A percentile compares a stretch with the other conserved stretches of the same genome.
Evolutionary conservation across 2,329 filamentous ascomycete species (phyloP).

Genomic region (Xylaria sp.): DNA sequence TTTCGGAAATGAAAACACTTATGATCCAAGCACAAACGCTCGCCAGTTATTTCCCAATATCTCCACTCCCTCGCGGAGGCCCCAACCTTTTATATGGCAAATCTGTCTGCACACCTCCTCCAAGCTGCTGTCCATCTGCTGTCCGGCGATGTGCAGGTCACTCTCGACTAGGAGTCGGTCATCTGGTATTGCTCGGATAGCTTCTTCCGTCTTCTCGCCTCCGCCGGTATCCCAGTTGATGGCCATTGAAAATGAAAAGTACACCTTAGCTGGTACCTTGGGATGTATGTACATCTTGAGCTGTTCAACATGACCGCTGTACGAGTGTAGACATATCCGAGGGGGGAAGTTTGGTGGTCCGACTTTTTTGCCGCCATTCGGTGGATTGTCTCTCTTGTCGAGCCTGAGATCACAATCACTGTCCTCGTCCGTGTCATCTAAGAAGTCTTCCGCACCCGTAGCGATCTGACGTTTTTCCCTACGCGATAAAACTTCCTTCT

Average conservation of each 20-base stretch:
- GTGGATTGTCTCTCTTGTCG: not conserved
- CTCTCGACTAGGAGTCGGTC: constrained; percentile 87
- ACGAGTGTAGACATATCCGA: constrained; percentile 92
- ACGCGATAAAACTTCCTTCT: constrained; percentile 69
- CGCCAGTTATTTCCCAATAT: constrained; percentile 79
- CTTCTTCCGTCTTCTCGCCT: constrained; percentile 65
- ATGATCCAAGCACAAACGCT: constrained; percentile 74
- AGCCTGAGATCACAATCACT: constrained; percentile 46
- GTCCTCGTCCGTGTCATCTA: constrained; percentile 52
- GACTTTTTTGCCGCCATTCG: constrained; percentile 17
- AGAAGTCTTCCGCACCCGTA: constrained; percentile 58
- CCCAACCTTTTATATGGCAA: constrained; percentile 82
- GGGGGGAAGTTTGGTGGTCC: constrained; percentile 77
- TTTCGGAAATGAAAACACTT: not conserved
- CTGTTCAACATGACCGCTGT: constrained; percentile 79
- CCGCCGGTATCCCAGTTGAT: constrained; percentile 76
- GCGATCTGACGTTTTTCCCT: constrained; percentile 65
- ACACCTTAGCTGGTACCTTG: constrained; percentile 78
- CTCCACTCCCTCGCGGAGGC: constrained; percentile 73
- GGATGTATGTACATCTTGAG: constrained; percentile 81
- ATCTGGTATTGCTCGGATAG: constrained; percentile 78
- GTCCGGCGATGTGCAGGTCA: constrained; percentile 85
- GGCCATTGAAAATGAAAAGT: constrained; percentile 85
- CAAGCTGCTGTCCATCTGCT: constrained; percentile 79
- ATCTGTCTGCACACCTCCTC: constrained; percentile 80